Evolutionary conservation across 257 asterid genomes (phyloP).

Genomic region (Solanum chiquidenum): DNA sequence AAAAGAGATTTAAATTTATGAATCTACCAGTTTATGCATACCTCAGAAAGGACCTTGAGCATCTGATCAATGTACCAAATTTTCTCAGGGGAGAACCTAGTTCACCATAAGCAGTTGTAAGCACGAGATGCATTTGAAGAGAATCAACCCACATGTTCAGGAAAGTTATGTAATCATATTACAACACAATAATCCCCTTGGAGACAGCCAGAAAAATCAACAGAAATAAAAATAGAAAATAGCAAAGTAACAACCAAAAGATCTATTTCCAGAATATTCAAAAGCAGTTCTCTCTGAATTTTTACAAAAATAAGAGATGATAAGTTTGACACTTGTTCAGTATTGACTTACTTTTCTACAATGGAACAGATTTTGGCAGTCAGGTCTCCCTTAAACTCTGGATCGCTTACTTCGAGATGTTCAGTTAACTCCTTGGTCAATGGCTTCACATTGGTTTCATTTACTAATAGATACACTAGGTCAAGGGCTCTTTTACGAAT

Average conservation of each 20-base stretch:
- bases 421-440: conserved; percentile 88
- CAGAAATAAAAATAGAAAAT: not conserved
- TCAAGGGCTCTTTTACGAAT: conserved; percentile 96
- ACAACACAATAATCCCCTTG: not conserved
- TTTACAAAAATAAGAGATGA: not conserved
- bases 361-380: conserved; percentile 90
- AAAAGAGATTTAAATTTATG: not conserved
- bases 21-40: conserved; percentile 11
- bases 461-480: conserved; percentile 77
- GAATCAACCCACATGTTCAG: not conserved
- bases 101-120: conserved; percentile 1
- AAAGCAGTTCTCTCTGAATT: not conserved
- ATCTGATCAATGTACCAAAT: conserved; percentile 93
- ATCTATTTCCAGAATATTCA: not conserved
- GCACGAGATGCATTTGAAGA: not conserved
- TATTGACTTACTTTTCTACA: conserved; percentile 82
- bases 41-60: conserved; percentile 93
- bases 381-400: conserved; percentile 85
- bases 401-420: conserved; percentile 82
- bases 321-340: not conserved
- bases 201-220: not conserved
- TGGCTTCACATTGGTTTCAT: conserved; percentile 80
- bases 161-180: not conserved
- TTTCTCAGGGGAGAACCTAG: conserved; percentile 89
- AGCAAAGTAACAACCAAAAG: not conserved